Conservation (phyloP, 441 rosid species). For the Erodium trifolium region DNA sequence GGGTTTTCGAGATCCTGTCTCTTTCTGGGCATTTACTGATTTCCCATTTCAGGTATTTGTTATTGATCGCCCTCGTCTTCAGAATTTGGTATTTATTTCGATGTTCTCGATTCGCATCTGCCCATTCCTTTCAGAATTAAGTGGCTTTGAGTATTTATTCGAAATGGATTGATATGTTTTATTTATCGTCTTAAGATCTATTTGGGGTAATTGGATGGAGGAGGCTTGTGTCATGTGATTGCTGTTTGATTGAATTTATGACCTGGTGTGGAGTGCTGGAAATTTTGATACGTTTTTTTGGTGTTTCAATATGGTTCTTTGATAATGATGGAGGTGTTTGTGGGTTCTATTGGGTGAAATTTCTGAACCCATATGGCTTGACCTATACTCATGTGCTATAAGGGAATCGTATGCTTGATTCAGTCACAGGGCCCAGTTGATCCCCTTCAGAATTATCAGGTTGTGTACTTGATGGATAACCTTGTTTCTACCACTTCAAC, state of each 20-base stretch:
- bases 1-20: not conserved
- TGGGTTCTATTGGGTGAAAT: slow-evolving; percentile 12
- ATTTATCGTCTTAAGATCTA: slow-evolving; percentile 7
- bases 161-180: slow-evolving; percentile 18
- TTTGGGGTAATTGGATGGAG: not conserved
- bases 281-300: not conserved
- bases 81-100: not conserved
- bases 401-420: slow-evolving; percentile 27
- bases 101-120: slow-evolving; percentile 10
- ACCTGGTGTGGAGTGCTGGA: not conserved
- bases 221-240: not conserved
- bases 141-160: not conserved
- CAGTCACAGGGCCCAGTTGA: slow-evolving; percentile 12
- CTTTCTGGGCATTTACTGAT: not conserved
- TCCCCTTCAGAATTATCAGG: slow-evolving; percentile 11
- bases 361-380: slow-evolving; percentile 20
- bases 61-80: not conserved
- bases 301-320: slow-evolving; percentile 12
- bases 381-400: slow-evolving; percentile 47
- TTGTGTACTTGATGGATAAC: slow-evolving; percentile 47
- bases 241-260: slow-evolving; percentile 2
- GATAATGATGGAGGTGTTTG: slow-evolving; percentile 13
- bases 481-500: slow-evolving; percentile 27
- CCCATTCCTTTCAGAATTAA: not conserved
- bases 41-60: slow-evolving; percentile 17